These are phyloP conservation scores for Calonectria naviculata DNA, from an alignment of 2,329 filamentous ascomycete genomes.

Conservation along the genomic window DNA sequence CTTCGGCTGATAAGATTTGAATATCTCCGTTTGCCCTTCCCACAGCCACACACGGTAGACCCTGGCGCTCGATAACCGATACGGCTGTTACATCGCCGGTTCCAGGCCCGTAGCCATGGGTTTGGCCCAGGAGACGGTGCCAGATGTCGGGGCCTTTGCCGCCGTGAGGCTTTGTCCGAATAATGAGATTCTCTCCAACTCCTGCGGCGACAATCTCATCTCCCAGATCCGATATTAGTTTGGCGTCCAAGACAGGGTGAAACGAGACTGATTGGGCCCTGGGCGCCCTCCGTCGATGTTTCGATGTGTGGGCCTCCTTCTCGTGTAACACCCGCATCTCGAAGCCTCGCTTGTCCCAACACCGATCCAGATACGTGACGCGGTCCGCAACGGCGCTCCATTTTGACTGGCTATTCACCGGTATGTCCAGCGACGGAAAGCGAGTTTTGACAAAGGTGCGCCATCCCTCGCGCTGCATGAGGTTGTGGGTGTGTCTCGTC, in stretches of 20 bases:
- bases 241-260: conserved; percentile 61
- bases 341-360: conserved; percentile 63
- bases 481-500: conserved; percentile 51
- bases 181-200: conserved; percentile 62
- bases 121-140: conserved; percentile 51
- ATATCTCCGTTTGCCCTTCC: conserved; percentile 64
- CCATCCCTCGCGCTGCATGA: conserved; percentile 60
- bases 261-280: conserved; percentile 51
- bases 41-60: conserved; percentile 51
- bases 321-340: conserved; percentile 44
- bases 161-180: conserved; percentile 49
- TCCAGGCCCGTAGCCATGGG: conserved; percentile 53
- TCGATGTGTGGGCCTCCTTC: conserved; percentile 25
- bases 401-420: conserved; percentile 32
- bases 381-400: conserved; percentile 56
- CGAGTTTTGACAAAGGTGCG: conserved; percentile 57
- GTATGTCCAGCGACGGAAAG: conserved; percentile 55
- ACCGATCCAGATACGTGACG: conserved; percentile 62
- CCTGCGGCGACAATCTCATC: conserved; percentile 63
- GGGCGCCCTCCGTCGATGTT: conserved; percentile 26
- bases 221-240: conserved; percentile 46
- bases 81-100: conserved; percentile 63
- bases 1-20: conserved; percentile 53
- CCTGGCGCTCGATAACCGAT: conserved; percentile 52
- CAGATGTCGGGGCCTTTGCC: conserved; percentile 43